A percentile compares a stretch with the other conserved stretches of the same genome.
Conservation (phyloP, 2,329 filamentous ascomycete species). For the Allantophomopsis lycopodina region DNA sequence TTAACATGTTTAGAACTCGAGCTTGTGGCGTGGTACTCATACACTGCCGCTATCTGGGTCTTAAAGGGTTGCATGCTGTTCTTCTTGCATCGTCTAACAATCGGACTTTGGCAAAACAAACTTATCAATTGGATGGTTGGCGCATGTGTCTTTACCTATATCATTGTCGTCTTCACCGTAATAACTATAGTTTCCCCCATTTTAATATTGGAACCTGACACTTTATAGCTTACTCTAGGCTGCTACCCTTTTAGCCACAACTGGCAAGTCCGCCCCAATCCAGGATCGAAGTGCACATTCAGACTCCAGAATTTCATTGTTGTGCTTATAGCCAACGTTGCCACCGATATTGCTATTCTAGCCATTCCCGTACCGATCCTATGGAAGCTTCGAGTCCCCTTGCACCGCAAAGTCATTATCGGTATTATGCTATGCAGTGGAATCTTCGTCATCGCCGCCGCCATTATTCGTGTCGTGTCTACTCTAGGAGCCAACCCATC, state of each 20-base stretch:
- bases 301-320: no score
- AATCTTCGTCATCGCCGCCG: conserved; percentile 21
- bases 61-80: conserved; percentile 15
- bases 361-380: conserved; percentile 20
- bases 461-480: conserved; percentile 19
- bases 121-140: conserved; percentile 16
- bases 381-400: conserved; percentile 17
- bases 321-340: conserved; percentile 10
- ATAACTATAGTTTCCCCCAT: conserved; percentile 5
- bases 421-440: conserved; percentile 19
- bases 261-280: no score
- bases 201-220: no score
- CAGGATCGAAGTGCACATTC: no score
- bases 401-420: conserved; percentile 18
- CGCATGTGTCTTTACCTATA: conserved; percentile 14
- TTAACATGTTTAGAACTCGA: conserved; percentile 20
- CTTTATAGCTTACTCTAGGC: no score
- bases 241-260: no score
- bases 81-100: conserved; percentile 15
- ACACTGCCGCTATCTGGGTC: conserved; percentile 21
- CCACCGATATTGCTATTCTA: conserved; percentile 19
- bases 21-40: conserved; percentile 24
- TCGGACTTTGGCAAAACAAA: conserved; percentile 15
- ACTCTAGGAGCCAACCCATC: conserved; percentile 16
- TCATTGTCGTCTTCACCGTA: conserved; percentile 19